Base-by-base conservation (phyloP, 129 eudicot genomes). In the Cynara cardunculus region DNA sequence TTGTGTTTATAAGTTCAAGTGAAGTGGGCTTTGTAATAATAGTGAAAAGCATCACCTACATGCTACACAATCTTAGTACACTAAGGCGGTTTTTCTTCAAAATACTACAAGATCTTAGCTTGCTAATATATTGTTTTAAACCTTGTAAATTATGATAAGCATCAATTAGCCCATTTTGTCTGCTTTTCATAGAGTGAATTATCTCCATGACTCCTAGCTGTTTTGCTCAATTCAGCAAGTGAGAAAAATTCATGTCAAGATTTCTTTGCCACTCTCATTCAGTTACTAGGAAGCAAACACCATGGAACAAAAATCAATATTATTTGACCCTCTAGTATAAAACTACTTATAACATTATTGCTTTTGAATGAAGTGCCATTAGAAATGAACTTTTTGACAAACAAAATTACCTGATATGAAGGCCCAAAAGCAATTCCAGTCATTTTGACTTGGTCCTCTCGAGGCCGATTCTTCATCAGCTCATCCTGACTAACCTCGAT, bases 381-480 rank as follows among this genome's bases (percentile, higher is more conserved):
- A 83, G 13, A 41, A 10, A 41, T 41, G 53, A 41, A 41, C 21
- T 49, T n/a, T n/a, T n/a, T 35, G 21, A 79, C 10, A 12, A 24
- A 18, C 5, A 46, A 49, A 22, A 59, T 44, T 87, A 91, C 99
- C 94, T 90, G 97, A 79, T 92, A 92, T 2, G 97, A 76, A 71
- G 99, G 97, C 27, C 99, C 99, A 76, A 95, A 92, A 14, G 97
- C 97, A 4, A 92, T 89, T 35, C 98, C 98, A 49, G 98, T 94
- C 18, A 84, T 49, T 79, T 92, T 94, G 66, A 72, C 88, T 76
- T 89, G 89, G 80, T 94, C 98, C 75, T 92, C 91, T 56, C 95
- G 88, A 0, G 97, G 99, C 30, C 97, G 86, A 85, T 95, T 90
- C 74, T 95, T 95, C 86, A 95, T 89, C 91, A 95, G 41, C 39